Evolutionary conservation across 2,329 filamentous ascomycete species (phyloP), one percentile per base, ranked within the genome.

Genomic region (Myriangium duriaei): DNA sequence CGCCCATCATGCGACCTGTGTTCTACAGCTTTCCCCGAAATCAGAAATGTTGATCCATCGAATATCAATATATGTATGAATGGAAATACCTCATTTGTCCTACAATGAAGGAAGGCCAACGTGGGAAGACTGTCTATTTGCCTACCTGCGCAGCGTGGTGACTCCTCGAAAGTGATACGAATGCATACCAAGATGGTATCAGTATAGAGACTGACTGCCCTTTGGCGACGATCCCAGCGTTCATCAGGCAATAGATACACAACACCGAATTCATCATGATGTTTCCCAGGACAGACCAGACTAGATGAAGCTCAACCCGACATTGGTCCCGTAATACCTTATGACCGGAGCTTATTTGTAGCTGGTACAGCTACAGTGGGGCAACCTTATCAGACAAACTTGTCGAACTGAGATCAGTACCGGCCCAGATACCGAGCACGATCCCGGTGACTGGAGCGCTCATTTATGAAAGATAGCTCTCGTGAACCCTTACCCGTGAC

Each of bases 21-120:
- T 81, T 81, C 49, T 76, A 75, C 44, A 74, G 76, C 41, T 81
- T 79, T 42, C 74, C 75, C 0, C 42, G 56, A 0, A 75, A 80
- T 42, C 33, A 53, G 10, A 53, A 49, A 40, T 60, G 63, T 11
- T 80, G 76, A 76, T 61, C 66, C 4, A 50, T 76, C 3, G 70
- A 74, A 36, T 65, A 67, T 19, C 67, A 79, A 58, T 80, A 79
- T 49, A 72, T 81, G 67, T 81, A 69, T 47, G 76, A 76, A 0
- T 49, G 56, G 11, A 69, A 67, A 49, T 79, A 78, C 48, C 56
- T 80, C 11, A 64, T 69, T 5, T 68, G 63, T 10, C 75, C 76
- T 0, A 62, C 80, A 0, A 47, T 79, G 39, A 49, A 61, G n/a
- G 51, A 69, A 0, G 67, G 66, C 0, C 54, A 66, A 47, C 58